Percentiles rank a stretch among this genome's conserved stretches.
These are phyloP conservation scores for Zygosaccharomyces sapae DNA, from an alignment of 1,139 yeast species.

Conservation along the genomic window DNA sequence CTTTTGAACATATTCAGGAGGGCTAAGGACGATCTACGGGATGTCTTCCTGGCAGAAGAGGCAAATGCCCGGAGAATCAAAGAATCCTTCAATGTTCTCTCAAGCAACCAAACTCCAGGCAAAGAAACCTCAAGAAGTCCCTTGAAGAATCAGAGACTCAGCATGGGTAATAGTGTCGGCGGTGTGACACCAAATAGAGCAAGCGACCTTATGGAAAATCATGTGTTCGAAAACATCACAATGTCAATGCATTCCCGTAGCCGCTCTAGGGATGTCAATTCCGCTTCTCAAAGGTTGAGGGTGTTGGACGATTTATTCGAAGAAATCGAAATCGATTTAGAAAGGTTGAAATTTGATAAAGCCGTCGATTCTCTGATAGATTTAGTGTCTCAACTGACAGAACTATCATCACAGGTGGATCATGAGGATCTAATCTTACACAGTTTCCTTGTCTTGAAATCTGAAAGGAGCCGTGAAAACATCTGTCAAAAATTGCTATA, in stretches of 20 bases:
- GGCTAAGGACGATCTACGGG: constrained; percentile 59
- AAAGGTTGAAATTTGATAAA: constrained; percentile 27
- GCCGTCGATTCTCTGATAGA: constrained; percentile 27
- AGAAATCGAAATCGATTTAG: constrained; percentile 31
- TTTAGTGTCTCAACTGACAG: constrained; percentile 21
- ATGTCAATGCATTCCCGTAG: constrained; percentile 32
- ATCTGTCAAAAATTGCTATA: constrained; percentile 36
- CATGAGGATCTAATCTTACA: constrained; percentile 41
- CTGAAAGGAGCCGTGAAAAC: constrained; percentile 38
- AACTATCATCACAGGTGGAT: constrained; percentile 19
- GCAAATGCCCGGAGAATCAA: constrained; percentile 44
- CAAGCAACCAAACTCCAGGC: constrained; percentile 31
- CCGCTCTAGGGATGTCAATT: constrained; percentile 20
- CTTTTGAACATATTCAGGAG: constrained; percentile 57
- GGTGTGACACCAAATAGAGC: constrained; percentile 16
- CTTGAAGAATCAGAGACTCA: constrained; percentile 26
- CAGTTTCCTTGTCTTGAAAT: constrained; percentile 42
- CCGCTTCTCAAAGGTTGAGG: constrained; percentile 22
- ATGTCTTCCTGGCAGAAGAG: constrained; percentile 41
- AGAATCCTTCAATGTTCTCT: constrained; percentile 45
- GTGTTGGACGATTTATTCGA: constrained; percentile 30
- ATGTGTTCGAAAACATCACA: constrained; percentile 26
- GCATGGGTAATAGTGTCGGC: constrained; percentile 18
- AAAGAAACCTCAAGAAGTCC: constrained; percentile 31
- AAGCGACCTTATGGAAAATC: constrained; percentile 26